A percentile compares a stretch with the other conserved stretches of the same genome.
Conservation (phyloP, 2,329 filamentous ascomycete genomes). For the Ceratocystis alfenasii region DNA sequence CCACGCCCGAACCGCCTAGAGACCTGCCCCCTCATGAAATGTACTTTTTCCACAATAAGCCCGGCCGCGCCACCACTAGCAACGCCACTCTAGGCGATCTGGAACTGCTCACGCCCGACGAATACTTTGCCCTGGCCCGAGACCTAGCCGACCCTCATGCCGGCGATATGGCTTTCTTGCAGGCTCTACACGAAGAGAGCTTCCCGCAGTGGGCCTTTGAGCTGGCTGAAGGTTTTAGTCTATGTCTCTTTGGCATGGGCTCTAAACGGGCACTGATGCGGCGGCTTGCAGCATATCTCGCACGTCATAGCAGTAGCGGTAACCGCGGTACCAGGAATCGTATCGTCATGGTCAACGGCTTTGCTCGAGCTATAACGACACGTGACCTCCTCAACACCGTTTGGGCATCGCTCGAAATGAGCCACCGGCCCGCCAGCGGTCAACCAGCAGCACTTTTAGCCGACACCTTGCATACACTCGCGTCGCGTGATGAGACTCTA, state of each 20-base stretch:
- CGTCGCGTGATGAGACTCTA: conserved; percentile 37
- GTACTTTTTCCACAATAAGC: conserved; percentile 87
- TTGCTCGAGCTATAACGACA: conserved; percentile 52
- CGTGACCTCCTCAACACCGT: conserved; percentile 61
- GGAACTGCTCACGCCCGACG: conserved; percentile 72
- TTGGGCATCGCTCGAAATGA: conserved; percentile 47
- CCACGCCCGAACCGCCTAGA: conserved; percentile 66
- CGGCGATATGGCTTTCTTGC: conserved; percentile 57
- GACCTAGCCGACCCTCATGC: conserved; percentile 48
- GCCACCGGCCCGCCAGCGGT: conserved; percentile 41
- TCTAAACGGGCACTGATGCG: conserved; percentile 69
- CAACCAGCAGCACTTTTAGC: conserved; percentile 59
- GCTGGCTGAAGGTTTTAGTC: conserved; percentile 69
- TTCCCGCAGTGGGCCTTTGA: conserved; percentile 93
- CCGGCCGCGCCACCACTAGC: conserved; percentile 70
- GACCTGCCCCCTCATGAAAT: conserved; percentile 78
- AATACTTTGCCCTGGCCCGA: conserved; percentile 58
- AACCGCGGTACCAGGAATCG: conserved; percentile 33
- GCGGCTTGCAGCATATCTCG: conserved; percentile 60
- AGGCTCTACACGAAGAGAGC: conserved; percentile 62
- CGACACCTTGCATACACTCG: conserved; percentile 50
- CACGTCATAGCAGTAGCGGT: conserved; percentile 32
- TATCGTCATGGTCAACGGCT: conserved; percentile 81
- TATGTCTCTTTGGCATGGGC: conserved; percentile 87
- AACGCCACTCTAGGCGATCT: conserved; percentile 69